Percentiles rank a stretch among this genome's conserved stretches.
phyloP scores from a whole-genome alignment of 2,329 filamentous ascomycete species.

The Aureobasidium sp. region DNA sequence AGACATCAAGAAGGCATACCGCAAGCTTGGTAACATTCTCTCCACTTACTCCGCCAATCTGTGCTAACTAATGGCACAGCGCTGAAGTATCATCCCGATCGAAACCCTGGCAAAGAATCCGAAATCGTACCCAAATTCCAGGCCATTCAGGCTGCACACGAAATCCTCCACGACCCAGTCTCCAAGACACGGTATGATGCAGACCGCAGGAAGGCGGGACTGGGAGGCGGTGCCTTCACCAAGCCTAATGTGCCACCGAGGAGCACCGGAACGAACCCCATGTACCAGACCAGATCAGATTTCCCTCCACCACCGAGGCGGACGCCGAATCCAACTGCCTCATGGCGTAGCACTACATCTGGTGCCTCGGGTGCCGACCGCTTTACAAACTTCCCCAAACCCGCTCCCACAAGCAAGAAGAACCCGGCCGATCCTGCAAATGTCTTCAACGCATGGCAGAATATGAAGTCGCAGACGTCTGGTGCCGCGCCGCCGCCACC shows the following conservation, averaged over 20 bases:
- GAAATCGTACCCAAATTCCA: conserved; percentile 80
- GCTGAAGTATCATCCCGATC: conserved; percentile 79
- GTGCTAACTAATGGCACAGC: conserved; percentile 44
- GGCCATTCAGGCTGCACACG: conserved; percentile 77
- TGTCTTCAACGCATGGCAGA: conserved; percentile 44
- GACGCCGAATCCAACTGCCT: conserved; percentile 28
- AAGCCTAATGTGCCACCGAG: conserved; percentile 16
- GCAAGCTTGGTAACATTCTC: conserved; percentile 60
- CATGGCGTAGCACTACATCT: conserved; percentile 29
- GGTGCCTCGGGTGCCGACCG: conserved; percentile 36
- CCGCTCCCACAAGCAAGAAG: conserved; percentile 25
- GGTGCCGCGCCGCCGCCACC: conserved; percentile 19
- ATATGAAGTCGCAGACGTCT: conserved; percentile 32
- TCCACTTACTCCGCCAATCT: neutral
- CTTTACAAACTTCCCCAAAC: conserved; percentile 37
- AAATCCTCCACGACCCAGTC: conserved; percentile 60
- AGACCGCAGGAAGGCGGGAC: conserved; percentile 49
- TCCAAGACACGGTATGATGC: conserved; percentile 55
- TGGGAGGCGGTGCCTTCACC: conserved; percentile 18
- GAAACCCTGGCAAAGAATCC: conserved; percentile 74
- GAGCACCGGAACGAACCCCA: conserved; percentile 1
- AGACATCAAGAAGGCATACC: conserved; percentile 80
- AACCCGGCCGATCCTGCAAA: conserved; percentile 37
- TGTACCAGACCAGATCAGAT: conserved; percentile 25
- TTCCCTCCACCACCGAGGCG: conserved; percentile 39